Evolutionary conservation across 176 grass and related monocot genomes (phyloP), one percentile per base, ranked within the genome.

Genomic region (Miscanthus lutarioriparius): DNA sequence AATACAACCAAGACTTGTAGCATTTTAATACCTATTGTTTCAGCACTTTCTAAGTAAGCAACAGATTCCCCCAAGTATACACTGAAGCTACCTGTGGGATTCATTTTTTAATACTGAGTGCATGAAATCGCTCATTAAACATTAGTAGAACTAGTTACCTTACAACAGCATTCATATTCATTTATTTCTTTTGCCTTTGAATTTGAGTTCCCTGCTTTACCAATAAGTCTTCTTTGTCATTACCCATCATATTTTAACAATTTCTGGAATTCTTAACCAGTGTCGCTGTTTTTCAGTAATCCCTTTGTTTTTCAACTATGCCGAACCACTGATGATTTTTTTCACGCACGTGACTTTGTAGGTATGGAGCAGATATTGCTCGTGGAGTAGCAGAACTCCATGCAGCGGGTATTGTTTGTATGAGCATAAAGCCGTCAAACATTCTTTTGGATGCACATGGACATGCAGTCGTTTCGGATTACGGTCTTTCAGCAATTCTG

Each of bases 361-460:
- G 97, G 82, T 99, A 99, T 62, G 97, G 97, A 39, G 97, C 93
- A 74, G 97, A 99, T 91, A 94, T 99, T 90, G 90, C 97, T 37
- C 93, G 97, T 94, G 97, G 97, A 71, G 93, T 96, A 53, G 89
- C 86, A 79, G 97, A 99, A 83, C 90, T 99, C 77, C 97, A 99
- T 90, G 89, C 93, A 71, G 93, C 93, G 2, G 93, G 97, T 72
- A 96, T 99, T 91, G 97, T 99, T 85, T 99, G 97, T 84, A 96
- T 99, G 97, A 99, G 90, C 84, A 90, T 99, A 89, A 99, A 99
- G 78, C 97, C 97, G 23, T 99, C 97, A 61, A 99, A 99, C 78
- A 91, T 99, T 85, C 93, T 99, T 78, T 89, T 99, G 70, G 93
- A 99, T 89, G 65, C 86, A 67, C 83, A 91, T 72, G 83, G 83